Conservation (phyloP, 345 rosid genomes). For the Theobroma cacao region DNA sequence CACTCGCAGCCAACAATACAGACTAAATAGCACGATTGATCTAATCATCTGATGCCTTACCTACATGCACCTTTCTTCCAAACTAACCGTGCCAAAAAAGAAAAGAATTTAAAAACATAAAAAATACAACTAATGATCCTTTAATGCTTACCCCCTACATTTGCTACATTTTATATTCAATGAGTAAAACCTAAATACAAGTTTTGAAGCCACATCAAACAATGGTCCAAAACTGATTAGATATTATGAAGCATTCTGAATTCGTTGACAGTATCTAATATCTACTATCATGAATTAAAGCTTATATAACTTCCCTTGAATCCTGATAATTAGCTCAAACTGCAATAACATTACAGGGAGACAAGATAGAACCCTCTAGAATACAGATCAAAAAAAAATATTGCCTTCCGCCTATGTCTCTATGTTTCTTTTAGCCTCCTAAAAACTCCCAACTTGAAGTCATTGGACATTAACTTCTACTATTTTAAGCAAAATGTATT, state of each 20-base stretch:
- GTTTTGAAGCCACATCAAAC: neutral
- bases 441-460: constrained; percentile 4
- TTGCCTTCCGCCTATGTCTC: neutral
- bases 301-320: neutral
- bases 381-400: neutral
- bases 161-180: neutral
- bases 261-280: no score
- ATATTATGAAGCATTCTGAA: neutral
- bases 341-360: neutral
- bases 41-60: neutral
- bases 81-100: constrained; percentile 1
- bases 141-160: neutral
- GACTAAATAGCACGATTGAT: neutral
- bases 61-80: neutral
- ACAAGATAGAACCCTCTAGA: neutral
- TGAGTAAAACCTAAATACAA: neutral
- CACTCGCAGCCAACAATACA: neutral
- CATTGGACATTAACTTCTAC: neutral
- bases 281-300: neutral
- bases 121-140: neutral
- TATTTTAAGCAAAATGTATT: neutral
- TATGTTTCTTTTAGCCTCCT: neutral
- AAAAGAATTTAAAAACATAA: neutral
- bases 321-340: neutral
- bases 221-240: neutral